A percentile compares a stretch with the other conserved stretches of the same genome.
Conservation (phyloP, 2,329 filamentous ascomycete species). For the Ceratocystis lukuohia region DNA sequence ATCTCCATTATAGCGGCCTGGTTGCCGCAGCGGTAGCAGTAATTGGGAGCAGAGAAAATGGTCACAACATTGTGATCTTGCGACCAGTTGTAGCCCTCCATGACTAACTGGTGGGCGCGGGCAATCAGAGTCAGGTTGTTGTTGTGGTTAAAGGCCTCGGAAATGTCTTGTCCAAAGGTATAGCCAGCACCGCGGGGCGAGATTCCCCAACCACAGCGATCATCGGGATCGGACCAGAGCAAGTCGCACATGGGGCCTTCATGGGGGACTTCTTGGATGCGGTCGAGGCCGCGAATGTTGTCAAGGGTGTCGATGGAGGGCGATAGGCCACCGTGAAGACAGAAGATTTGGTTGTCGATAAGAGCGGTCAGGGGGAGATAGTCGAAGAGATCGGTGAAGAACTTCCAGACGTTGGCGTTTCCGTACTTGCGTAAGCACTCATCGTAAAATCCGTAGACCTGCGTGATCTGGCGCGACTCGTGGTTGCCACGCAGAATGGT, state of each 20-base stretch:
- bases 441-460: slow-evolving; percentile 99
- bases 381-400: slow-evolving; percentile 97
- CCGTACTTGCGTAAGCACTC: slow-evolving; percentile 98
- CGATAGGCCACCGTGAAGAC: slow-evolving; percentile 88
- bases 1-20: slow-evolving; percentile 99
- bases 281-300: slow-evolving; percentile 87
- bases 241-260: slow-evolving; percentile 98
- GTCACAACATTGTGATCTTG: slow-evolving; percentile 97
- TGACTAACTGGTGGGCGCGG: slow-evolving; percentile 92
- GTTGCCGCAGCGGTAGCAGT: slow-evolving; percentile 98
- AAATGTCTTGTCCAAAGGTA: slow-evolving; percentile 94
- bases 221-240: slow-evolving; percentile 95
- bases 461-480: slow-evolving; percentile 96
- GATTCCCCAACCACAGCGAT: slow-evolving; percentile 91
- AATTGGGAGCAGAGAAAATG: slow-evolving; percentile 89
- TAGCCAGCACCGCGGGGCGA: slow-evolving; percentile 89
- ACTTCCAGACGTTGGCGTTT: slow-evolving; percentile 99
- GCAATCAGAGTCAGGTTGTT: slow-evolving; percentile 93
- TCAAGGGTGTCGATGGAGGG: slow-evolving; percentile 93
- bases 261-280: slow-evolving; percentile 96
- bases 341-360: slow-evolving; percentile 99
- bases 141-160: slow-evolving; percentile 98
- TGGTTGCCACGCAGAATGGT: slow-evolving; percentile 98
- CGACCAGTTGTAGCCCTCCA: slow-evolving; percentile 99
- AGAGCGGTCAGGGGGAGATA: slow-evolving; percentile 93